Percentiles rank a stretch among this genome's conserved stretches.
Evolutionary conservation across 2,329 filamentous ascomycete genomes (phyloP).

Genomic region (Dissoconium aciculare): DNA sequence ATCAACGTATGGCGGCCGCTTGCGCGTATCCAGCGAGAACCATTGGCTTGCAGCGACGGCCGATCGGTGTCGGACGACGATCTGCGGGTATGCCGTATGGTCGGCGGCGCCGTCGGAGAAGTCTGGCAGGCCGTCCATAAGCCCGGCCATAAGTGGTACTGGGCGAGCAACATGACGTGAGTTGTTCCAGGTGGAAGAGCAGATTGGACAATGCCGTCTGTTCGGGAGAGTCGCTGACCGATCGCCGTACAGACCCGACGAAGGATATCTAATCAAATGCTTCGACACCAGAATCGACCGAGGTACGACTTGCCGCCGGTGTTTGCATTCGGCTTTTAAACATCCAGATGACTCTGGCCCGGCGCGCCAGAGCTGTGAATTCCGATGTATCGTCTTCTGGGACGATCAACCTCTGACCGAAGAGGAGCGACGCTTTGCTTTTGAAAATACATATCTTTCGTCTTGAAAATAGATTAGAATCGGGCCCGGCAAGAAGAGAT

Average conservation of each 20-base stretch:
- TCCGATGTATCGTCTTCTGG: neutral
- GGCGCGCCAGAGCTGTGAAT: neutral
- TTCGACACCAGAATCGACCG: neutral
- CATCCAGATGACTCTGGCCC: neutral
- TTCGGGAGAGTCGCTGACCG: no score
- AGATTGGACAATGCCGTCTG: no score
- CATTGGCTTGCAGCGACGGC: neutral
- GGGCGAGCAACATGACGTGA: neutral
- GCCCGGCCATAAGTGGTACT: conserved; percentile 1
- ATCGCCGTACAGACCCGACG: no score
- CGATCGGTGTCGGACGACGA: neutral
- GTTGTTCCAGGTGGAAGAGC: no score
- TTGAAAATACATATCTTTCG: neutral
- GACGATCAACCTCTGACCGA: neutral
- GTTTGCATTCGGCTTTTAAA: neutral
- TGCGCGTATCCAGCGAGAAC: neutral
- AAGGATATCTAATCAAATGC: neutral
- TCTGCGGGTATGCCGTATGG: neutral
- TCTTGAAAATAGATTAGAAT: no score
- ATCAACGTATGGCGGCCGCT: neutral
- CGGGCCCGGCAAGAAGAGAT: no score
- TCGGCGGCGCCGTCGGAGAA: neutral
- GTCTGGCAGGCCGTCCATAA: neutral
- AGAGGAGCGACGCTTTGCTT: neutral
- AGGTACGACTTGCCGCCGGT: neutral